Evolutionary conservation across 1,284 basidiomycete genomes (phyloP).

Genomic region (Lignosus rhinocerotis): DNA sequence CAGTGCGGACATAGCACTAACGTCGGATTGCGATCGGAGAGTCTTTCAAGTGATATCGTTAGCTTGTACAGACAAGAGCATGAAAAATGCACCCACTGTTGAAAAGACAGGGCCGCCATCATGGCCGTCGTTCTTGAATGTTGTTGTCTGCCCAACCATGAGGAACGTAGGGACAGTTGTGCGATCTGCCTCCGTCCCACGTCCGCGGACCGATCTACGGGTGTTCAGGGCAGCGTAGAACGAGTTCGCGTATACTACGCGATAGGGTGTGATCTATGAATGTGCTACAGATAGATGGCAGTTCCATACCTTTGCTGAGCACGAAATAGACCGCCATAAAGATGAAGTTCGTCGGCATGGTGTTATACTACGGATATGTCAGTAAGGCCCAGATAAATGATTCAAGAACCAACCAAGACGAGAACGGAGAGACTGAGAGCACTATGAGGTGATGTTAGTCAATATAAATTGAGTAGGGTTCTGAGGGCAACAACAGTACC

Average conservation of each 20-base stretch:
- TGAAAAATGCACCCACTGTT: constrained; percentile 8
- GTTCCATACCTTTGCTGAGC: constrained; percentile 55
- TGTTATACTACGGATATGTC: constrained; percentile 47
- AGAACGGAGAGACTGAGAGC: constrained; percentile 58
- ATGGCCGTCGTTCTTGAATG: constrained; percentile 15
- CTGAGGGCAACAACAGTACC: constrained; percentile 36
- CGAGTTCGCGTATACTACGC: constrained; percentile 64
- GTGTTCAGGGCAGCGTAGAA: constrained; percentile 56
- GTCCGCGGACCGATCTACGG: constrained; percentile 42
- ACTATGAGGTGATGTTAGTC: constrained; percentile 35
- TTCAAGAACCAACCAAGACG: constrained; percentile 46
- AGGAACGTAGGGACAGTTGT: constrained; percentile 42
- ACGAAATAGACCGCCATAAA: constrained; percentile 63
- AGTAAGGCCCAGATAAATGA: background rate
- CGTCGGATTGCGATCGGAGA: constrained; percentile 9
- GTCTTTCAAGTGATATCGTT: background rate
- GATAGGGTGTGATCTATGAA: background rate
- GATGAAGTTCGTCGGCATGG: constrained; percentile 54
- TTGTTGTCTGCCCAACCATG: constrained; percentile 37
- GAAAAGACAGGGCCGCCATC: constrained; percentile 15
- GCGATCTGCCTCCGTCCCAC: constrained; percentile 42
- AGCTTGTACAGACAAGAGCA: background rate
- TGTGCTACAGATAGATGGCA: background rate
- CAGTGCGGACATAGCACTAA: constrained; percentile 5
- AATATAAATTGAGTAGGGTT: background rate